Evolutionary conservation across 257 asterid genomes (phyloP).

Genomic region (Rehmannia glutinosa): DNA sequence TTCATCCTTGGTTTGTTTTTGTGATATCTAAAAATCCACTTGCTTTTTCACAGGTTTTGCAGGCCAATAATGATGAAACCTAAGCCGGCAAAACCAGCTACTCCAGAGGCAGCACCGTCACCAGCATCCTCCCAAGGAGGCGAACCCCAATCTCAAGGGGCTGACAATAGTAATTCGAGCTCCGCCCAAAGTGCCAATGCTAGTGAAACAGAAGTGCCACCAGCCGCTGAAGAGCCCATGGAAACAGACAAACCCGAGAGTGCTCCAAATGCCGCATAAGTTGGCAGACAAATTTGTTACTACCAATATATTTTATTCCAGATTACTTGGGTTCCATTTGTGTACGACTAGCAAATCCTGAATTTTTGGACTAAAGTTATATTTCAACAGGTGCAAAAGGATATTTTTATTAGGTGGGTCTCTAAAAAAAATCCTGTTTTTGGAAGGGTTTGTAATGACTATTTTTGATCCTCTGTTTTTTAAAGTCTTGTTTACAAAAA

Average conservation of each 20-base stretch:
- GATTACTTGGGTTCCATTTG: no score
- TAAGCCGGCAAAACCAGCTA: conserved; percentile 71
- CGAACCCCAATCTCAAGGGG: conserved; percentile 49
- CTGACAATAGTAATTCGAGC: conserved; percentile 23
- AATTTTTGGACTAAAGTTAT: no score
- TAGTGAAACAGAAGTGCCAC: conserved; percentile 27
- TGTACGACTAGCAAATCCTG: no score
- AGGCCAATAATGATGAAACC: conserved; percentile 86
- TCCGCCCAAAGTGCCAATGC: conserved; percentile 22
- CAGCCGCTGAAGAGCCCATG: conserved; percentile 56
- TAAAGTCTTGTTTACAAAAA: no score
- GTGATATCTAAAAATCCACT: not conserved
- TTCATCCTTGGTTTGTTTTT: not conserved
- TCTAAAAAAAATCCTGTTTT: no score
- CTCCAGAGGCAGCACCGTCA: conserved; percentile 57
- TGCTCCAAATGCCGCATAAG: conserved; percentile 18
- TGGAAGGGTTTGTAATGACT: no score
- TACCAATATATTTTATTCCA: no score
- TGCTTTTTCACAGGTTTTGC: conserved; percentile 47
- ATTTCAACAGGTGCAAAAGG: no score
- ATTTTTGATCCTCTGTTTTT: no score
- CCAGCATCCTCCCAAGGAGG: conserved; percentile 53
- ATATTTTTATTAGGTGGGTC: no score
- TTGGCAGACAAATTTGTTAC: no score
- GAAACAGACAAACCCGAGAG: conserved; percentile 59